Percentiles rank a stretch among this genome's conserved stretches.
phyloP scores from a whole-genome alignment of 2,329 filamentous ascomycete genomes.

The Colletotrichum sp. region DNA sequence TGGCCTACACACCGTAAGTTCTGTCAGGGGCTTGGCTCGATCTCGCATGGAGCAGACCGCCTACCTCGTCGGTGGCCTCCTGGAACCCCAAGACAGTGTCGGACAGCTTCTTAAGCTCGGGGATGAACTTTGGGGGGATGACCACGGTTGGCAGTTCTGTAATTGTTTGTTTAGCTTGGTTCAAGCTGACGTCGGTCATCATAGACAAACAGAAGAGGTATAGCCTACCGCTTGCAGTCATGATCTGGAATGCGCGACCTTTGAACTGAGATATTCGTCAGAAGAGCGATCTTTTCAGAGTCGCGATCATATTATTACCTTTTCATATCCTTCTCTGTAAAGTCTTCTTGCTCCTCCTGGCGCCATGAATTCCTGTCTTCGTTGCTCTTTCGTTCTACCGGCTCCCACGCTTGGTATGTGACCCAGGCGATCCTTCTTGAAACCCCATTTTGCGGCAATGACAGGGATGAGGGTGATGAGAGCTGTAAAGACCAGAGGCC shows the following conservation, averaged over 20 bases:
- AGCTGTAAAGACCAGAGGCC: not conserved
- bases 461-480: not conserved
- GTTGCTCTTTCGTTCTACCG: not conserved
- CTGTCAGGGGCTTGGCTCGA: not conserved
- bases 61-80: not conserved
- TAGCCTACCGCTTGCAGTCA: not conserved
- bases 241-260: not conserved
- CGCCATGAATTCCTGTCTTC: not conserved
- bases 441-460: not conserved
- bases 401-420: not conserved
- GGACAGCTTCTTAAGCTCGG: not conserved
- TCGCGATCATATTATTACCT: not conserved
- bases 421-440: not conserved
- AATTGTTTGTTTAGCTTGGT: not conserved
- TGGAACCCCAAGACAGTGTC: not conserved
- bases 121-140: not conserved
- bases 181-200: not conserved
- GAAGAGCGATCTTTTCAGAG: rapidly evolving
- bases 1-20: not conserved
- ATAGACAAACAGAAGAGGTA: no score
- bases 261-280: not conserved
- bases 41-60: not conserved
- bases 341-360: not conserved
- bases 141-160: not conserved
- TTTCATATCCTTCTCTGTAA: not conserved